A percentile compares a stretch with the other conserved stretches of the same genome.
phyloP scores from a whole-genome alignment of 2,329 filamentous ascomycete genomes.

The Sclerotinia subarctica region DNA sequence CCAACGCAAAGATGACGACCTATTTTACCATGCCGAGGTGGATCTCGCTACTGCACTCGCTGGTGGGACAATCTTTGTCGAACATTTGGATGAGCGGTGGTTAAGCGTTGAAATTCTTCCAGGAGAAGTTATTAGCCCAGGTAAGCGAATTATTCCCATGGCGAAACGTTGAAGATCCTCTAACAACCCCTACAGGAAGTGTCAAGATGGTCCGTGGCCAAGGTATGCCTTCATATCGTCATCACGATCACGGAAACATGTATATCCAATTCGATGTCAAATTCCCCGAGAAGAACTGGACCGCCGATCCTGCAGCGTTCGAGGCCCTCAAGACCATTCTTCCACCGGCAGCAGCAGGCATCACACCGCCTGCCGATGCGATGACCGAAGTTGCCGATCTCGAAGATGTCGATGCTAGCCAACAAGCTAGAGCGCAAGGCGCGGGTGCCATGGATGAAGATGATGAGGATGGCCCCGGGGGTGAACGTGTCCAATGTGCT shows the following conservation, averaged over 20 bases:
- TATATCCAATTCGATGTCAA: constrained; percentile 98
- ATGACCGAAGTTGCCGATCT: constrained; percentile 90
- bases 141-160: constrained; percentile 50
- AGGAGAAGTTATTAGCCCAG: constrained; percentile 89
- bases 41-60: constrained; percentile 93
- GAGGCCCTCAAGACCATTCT: constrained; percentile 79
- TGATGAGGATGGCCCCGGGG: constrained; percentile 73
- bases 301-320: constrained; percentile 65
- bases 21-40: constrained; percentile 93
- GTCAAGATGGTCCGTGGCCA: constrained; percentile 94
- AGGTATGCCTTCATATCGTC: constrained; percentile 93
- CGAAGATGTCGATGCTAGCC: constrained; percentile 75
- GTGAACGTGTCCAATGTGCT: constrained; percentile 80
- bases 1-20: constrained; percentile 91
- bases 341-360: constrained; percentile 61
- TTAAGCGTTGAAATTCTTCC: constrained; percentile 88
- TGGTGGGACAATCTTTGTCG: constrained; percentile 85
- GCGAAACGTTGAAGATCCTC: constrained; percentile 28
- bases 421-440: constrained; percentile 65
- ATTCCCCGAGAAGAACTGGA: constrained; percentile 81
- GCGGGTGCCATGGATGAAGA: constrained; percentile 68
- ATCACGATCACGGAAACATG: constrained; percentile 93
- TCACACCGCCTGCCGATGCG: constrained; percentile 70
- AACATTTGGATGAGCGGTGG: constrained; percentile 98
- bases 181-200: constrained; percentile 56